A percentile compares a stretch with the other conserved stretches of the same genome.
phyloP scores from a whole-genome alignment of 495 filamentous ascomycete species.

The Hypoxylon subgilvum region DNA sequence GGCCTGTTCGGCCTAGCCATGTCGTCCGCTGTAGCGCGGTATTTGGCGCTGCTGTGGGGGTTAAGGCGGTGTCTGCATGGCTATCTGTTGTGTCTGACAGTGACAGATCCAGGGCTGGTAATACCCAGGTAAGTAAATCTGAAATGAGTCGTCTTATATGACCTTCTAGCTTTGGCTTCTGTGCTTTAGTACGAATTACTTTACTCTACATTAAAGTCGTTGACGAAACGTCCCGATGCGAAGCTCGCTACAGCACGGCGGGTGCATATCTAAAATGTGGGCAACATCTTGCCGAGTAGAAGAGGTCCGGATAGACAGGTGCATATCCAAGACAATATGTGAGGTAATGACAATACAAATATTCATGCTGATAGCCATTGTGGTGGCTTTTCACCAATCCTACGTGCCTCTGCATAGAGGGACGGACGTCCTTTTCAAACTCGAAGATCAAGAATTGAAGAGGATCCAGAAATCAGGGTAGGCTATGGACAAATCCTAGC shows the following conservation, averaged over 20 bases:
- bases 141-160: too few relatives aligned
- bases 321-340: conserved; percentile 2
- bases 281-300: background rate
- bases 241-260: too few relatives aligned
- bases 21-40: conserved; percentile 21
- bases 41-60: conserved; percentile 14
- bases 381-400: background rate
- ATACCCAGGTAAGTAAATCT: too few relatives aligned
- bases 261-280: background rate
- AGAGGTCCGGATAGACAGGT: conserved; percentile 24
- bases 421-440: background rate
- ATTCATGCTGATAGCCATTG: background rate
- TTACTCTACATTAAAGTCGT: too few relatives aligned
- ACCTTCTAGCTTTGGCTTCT: too few relatives aligned
- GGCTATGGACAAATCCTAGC: background rate
- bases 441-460: background rate
- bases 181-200: too few relatives aligned
- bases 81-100: background rate
- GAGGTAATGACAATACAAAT: background rate
- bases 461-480: background rate
- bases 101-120: conserved; percentile 9
- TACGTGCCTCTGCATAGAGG: background rate
- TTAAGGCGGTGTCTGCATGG: conserved; percentile 10
- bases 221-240: too few relatives aligned
- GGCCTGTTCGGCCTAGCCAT: conserved; percentile 19